phyloP scores from a whole-genome alignment of 2,329 filamentous ascomycete genomes.

The Onygenales sp. region DNA sequence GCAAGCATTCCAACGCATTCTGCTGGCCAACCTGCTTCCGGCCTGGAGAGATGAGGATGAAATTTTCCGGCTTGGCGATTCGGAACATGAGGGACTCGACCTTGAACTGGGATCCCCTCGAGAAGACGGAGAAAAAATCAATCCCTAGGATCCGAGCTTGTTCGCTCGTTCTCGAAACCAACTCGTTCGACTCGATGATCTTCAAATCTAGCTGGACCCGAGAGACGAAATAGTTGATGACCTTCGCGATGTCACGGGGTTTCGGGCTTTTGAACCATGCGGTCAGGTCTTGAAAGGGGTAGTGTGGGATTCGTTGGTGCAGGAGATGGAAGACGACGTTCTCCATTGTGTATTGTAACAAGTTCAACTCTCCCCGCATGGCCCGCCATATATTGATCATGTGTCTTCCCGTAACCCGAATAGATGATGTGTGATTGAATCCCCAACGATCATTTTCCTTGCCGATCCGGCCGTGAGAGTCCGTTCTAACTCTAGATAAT shows the following conservation, averaged over 20 bases:
- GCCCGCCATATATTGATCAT: conserved; percentile 97
- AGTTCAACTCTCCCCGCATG: conserved; percentile 84
- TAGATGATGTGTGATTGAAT: conserved; percentile 85
- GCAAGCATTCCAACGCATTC: conserved; percentile 88
- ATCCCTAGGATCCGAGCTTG: conserved; percentile 87
- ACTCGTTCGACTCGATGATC: conserved; percentile 80
- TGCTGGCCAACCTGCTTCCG: conserved; percentile 86
- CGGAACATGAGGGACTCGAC: conserved; percentile 98
- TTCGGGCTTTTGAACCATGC: conserved; percentile 67
- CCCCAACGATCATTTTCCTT: conserved; percentile 87
- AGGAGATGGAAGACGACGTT: conserved; percentile 89
- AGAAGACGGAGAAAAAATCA: conserved; percentile 95
- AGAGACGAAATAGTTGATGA: conserved; percentile 67
- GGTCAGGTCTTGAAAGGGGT: conserved; percentile 68
- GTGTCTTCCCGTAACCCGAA: conserved; percentile 85
- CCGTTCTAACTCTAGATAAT: conserved; percentile 75
- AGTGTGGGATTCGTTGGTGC: conserved; percentile 80
- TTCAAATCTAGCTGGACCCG: conserved; percentile 77
- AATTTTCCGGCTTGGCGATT: conserved; percentile 94
- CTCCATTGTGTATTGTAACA: conserved; percentile 93
- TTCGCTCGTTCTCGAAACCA: conserved; percentile 82
- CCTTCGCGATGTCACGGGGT: conserved; percentile 59
- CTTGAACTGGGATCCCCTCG: conserved; percentile 92
- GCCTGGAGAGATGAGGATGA: conserved; percentile 79
- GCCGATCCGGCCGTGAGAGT: conserved; percentile 73